phyloP scores from a whole-genome alignment of 2,329 filamentous ascomycete genomes.

The Sporothrix variecibatus region DNA sequence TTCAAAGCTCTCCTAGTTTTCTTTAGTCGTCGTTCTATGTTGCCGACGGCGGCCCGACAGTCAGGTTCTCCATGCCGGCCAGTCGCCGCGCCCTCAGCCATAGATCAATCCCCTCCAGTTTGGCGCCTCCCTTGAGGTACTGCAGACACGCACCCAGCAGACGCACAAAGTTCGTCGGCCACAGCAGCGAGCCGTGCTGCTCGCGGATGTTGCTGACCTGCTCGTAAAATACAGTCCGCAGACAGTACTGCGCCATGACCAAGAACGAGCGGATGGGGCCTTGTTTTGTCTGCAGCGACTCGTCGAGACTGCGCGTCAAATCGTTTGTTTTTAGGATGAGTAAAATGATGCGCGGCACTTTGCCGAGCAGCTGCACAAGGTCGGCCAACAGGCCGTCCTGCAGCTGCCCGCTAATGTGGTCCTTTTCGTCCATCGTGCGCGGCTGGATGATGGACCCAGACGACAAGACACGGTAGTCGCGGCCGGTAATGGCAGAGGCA shows the following conservation, averaged over 20 bases:
- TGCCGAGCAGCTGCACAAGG: slow-evolving; percentile 81
- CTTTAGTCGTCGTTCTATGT: neutral
- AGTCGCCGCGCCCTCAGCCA: slow-evolving; percentile 59
- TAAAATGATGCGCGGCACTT: slow-evolving; percentile 88
- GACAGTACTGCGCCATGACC: slow-evolving; percentile 69
- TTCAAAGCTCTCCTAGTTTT: neutral
- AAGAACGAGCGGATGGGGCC: slow-evolving; percentile 67
- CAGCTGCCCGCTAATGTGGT: slow-evolving; percentile 79
- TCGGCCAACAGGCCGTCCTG: slow-evolving; percentile 87
- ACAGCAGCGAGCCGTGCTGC: slow-evolving; percentile 56
- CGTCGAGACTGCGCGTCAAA: slow-evolving; percentile 88
- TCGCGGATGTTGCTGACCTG: slow-evolving; percentile 59
- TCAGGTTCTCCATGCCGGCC: slow-evolving; percentile 36
- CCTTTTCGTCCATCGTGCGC: slow-evolving; percentile 75
- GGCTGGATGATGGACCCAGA: slow-evolving; percentile 51
- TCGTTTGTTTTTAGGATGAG: slow-evolving; percentile 98
- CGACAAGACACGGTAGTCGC: slow-evolving; percentile 80
- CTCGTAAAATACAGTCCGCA: slow-evolving; percentile 66
- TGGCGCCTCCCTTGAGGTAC: slow-evolving; percentile 61
- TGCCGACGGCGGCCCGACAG: neutral
- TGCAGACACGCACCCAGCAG: slow-evolving; percentile 59
- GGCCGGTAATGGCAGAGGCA: slow-evolving; percentile 91
- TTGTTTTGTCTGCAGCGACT: slow-evolving; percentile 76
- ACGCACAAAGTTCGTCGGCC: slow-evolving; percentile 58
- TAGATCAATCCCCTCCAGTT: slow-evolving; percentile 64